Percentiles rank a stretch among this genome's conserved stretches.
Conservation (phyloP, 176 grass and related monocot genomes). For the Hyparrhenia diplandra region DNA sequence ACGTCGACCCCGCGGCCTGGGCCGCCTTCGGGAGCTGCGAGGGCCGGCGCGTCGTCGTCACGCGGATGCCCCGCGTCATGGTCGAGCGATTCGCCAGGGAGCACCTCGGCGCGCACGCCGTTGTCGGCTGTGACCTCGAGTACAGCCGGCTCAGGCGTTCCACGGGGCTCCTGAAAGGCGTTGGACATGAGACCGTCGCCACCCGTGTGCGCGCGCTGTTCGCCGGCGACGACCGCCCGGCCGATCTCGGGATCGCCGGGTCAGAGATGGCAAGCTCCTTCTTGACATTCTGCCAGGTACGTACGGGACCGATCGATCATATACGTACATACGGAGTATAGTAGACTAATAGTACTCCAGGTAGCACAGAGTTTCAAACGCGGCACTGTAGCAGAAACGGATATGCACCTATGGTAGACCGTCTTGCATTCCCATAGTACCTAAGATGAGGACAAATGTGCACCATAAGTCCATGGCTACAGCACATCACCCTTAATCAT, state of each 20-base stretch:
- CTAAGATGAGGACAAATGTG: background rate
- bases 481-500: background rate
- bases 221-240: background rate
- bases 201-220: slow-evolving; percentile 35
- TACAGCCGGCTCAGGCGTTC: slow-evolving; percentile 34
- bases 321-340: background rate
- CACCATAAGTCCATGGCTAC: background rate
- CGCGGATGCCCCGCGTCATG: slow-evolving; percentile 65
- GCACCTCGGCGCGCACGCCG: slow-evolving; percentile 75
- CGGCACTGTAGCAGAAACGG: background rate
- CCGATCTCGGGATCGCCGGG: slow-evolving; percentile 48
- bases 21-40: slow-evolving; percentile 36
- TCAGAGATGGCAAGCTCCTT: slow-evolving; percentile 8
- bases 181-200: background rate
- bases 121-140: slow-evolving; percentile 64
- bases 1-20: slow-evolving; percentile 68
- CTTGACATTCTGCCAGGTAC: slow-evolving; percentile 65
- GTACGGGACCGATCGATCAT: background rate
- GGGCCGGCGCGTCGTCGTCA: slow-evolving; percentile 55
- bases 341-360: too few species aligned
- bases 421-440: background rate
- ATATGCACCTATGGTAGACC: background rate
- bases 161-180: slow-evolving; percentile 35
- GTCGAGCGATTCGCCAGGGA: slow-evolving; percentile 73
- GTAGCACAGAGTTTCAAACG: background rate